Evolutionary conservation across 495 filamentous ascomycete species (phyloP).

Genomic region (Penicillium goetzii): DNA sequence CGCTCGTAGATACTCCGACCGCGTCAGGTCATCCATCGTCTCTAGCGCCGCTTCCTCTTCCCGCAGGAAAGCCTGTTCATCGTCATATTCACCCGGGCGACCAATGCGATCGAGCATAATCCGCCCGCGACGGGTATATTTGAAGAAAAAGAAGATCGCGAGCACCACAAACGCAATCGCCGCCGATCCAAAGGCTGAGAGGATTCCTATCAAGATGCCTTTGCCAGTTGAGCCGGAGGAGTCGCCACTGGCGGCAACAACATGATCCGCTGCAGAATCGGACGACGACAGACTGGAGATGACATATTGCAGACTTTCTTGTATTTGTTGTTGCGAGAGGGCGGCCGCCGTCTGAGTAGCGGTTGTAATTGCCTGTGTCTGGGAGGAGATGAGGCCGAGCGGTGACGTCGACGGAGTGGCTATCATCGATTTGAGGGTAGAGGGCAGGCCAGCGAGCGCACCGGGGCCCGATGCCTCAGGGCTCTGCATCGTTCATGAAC

Average conservation of each 20-base stretch:
- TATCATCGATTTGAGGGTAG: slow-evolving; percentile 41
- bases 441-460: slow-evolving; percentile 45
- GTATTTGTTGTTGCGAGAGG: slow-evolving; percentile 34
- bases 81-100: slow-evolving; percentile 93
- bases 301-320: slow-evolving; percentile 37
- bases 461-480: slow-evolving; percentile 48
- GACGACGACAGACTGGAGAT: slow-evolving; percentile 34
- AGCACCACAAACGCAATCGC: slow-evolving; percentile 79
- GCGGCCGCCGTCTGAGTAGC: slow-evolving; percentile 20
- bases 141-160: slow-evolving; percentile 84
- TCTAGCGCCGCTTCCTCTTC: slow-evolving; percentile 96
- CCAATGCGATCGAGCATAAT: slow-evolving; percentile 94
- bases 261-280: slow-evolving; percentile 28
- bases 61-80: slow-evolving; percentile 87
- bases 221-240: slow-evolving; percentile 62
- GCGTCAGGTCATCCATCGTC: slow-evolving; percentile 90
- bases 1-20: slow-evolving; percentile 87
- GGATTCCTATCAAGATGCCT: slow-evolving; percentile 91
- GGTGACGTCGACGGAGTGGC: slow-evolving; percentile 41
- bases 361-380: slow-evolving; percentile 10
- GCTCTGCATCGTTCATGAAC: slow-evolving; percentile 54
- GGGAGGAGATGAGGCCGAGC: slow-evolving; percentile 29
- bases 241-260: slow-evolving; percentile 42
- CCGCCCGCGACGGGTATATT: slow-evolving; percentile 83
- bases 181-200: slow-evolving; percentile 96